phyloP scores from a whole-genome alignment of 2,329 filamentous ascomycete species.

The Calonectria crousiana region DNA sequence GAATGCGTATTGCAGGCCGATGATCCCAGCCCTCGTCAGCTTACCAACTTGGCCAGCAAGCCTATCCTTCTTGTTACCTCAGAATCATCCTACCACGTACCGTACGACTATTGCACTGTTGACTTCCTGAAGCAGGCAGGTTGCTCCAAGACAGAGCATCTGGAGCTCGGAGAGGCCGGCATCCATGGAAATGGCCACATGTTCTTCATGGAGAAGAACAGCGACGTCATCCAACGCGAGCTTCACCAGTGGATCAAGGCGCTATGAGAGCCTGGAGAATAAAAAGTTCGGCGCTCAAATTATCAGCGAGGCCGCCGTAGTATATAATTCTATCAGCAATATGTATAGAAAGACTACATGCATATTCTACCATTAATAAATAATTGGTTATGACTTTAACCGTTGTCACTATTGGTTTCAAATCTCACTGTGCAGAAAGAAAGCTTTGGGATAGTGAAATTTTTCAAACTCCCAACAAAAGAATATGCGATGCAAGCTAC shows the following conservation, averaged over 20 bases:
- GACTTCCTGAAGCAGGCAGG: conserved; percentile 38
- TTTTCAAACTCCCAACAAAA: background rate
- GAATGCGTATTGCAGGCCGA: conserved; percentile 35
- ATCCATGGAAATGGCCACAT: conserved; percentile 41
- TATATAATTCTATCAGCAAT: background rate
- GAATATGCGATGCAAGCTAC: background rate
- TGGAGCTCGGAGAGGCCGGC: conserved; percentile 34
- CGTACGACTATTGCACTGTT: conserved; percentile 39
- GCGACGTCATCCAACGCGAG: conserved; percentile 30
- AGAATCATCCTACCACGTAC: conserved; percentile 35
- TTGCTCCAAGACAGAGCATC: conserved; percentile 32
- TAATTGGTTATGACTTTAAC: background rate
- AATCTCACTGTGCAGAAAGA: background rate
- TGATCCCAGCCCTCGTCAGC: conserved; percentile 21
- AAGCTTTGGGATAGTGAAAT: background rate
- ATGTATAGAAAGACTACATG: background rate
- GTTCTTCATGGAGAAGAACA: conserved; percentile 43
- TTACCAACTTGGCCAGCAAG: conserved; percentile 51
- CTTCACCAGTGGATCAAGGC: conserved; percentile 32
- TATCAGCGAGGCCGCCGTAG: background rate
- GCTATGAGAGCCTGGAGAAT: background rate
- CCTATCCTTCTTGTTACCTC: conserved; percentile 38
- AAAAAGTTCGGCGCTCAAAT: background rate
- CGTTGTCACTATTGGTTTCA: background rate
- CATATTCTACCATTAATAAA: background rate